Percentiles rank a stretch among this genome's conserved stretches.
phyloP scores from a whole-genome alignment of 768 basidiomycete species.

The Calvatia gigantea region DNA sequence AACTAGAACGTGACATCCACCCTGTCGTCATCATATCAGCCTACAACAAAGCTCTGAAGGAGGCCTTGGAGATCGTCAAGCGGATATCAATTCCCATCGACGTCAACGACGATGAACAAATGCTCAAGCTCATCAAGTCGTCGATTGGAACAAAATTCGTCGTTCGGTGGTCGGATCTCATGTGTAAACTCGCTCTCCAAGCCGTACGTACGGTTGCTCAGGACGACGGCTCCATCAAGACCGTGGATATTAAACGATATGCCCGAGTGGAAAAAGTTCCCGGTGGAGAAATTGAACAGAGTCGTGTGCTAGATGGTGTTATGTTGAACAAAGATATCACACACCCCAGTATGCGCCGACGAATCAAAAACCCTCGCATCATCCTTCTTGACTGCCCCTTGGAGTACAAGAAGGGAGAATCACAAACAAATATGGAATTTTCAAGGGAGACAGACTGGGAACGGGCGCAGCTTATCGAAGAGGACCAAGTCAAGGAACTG shows the following conservation, averaged over 20 bases:
- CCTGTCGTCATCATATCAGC: conserved; percentile 99
- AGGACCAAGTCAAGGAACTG: conserved; percentile 90
- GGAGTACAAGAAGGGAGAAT: conserved; percentile 99
- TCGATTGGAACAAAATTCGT: conserved; percentile 99
- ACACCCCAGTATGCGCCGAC: conserved; percentile 92
- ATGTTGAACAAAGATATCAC: conserved; percentile 99
- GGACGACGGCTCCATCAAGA: conserved; percentile 66
- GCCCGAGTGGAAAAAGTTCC: conserved; percentile 97
- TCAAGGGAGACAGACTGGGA: conserved; percentile 93
- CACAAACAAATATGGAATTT: conserved; percentile 98
- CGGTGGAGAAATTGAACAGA: conserved; percentile 96
- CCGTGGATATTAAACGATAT: conserved; percentile 97
- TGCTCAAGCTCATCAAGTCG: conserved; percentile 96
- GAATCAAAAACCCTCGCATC: conserved; percentile 87
- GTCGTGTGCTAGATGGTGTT: conserved; percentile 80
- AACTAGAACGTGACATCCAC: conserved; percentile 96
- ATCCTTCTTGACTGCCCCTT: conserved; percentile 90
- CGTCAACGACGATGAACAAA: conserved; percentile 78
- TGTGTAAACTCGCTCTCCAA: conserved; percentile 92
- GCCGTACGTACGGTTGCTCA: conserved; percentile 87
- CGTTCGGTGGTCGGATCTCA: conserved; percentile 93
- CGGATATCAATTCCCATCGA: conserved; percentile 89
- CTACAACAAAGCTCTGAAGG: conserved; percentile 93
- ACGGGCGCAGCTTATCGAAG: conserved; percentile 89
- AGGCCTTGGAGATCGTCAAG: conserved; percentile 86